Base-by-base conservation (phyloP, 2,329 filamentous ascomycete genomes). In the Chaetomium sp. region DNA sequence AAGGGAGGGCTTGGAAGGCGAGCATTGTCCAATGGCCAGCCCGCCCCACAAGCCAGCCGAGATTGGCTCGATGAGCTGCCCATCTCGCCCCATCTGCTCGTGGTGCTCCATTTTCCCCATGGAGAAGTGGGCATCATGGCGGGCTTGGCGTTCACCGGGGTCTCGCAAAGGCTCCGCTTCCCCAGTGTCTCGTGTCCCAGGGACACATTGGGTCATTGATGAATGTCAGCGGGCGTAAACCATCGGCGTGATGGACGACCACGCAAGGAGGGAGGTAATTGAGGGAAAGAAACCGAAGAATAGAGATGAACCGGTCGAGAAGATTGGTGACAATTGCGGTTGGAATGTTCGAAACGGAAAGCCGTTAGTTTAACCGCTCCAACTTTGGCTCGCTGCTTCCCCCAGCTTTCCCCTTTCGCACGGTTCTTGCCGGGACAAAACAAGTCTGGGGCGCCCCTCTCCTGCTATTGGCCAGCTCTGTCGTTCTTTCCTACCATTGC, bases 391-490 rank as follows among this genome's bases (percentile, higher is more conserved):
- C 38, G n/a, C 43, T 8, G 11, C 4, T 47, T 47, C 43, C 43
- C 51, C 43, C 14, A 27, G 35, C 33, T 47, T 27, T 35, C 19
- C 19, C 36, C 14, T 6, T 4, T 37, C 33, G 52, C 52, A 49
- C 45, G 45, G 52, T 33, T 53, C 51, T 41, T 53, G 51, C 53
- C 53, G 48, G 53, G 46, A 51, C 27, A 45, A 51, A 38, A 50
- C 53, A 55, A 51, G 47, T 32, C 42, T 47, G 46, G 36, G 11
- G 12, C 47, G 47, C 19, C 32, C 34, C n/a, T 37, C 11, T 27
- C 36, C 27, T 43, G 44, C 33, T 4, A 53, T 53, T 53, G 52
- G 52, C 38, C 44, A 43, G 37, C 7, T 3, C 2, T 12, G 37
- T 9, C 36, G 44, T 42, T 36, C 44, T 33, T 14, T 42, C 44